phyloP scores from a whole-genome alignment of 23 red algal genomes.

The Agarophyton chilense region DNA sequence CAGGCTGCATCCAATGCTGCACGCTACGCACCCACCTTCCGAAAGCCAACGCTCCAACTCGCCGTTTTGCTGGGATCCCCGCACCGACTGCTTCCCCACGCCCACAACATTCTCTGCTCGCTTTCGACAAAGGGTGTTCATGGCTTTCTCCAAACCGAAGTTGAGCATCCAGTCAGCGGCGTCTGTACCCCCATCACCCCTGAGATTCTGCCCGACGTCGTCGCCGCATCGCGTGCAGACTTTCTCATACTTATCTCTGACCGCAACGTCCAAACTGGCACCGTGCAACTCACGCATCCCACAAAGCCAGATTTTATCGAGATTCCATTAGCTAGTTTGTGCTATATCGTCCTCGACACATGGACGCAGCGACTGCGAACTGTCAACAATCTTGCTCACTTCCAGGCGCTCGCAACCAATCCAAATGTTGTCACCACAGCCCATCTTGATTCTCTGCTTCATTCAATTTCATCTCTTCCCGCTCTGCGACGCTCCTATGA shows the following conservation, averaged over 20 bases:
- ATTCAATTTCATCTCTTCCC: constrained; percentile 32
- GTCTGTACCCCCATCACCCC: constrained; percentile 31
- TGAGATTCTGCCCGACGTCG: constrained; percentile 33
- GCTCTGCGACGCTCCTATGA: constrained; percentile 29
- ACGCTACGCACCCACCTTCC: constrained; percentile 21
- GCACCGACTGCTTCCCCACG: constrained; percentile 32
- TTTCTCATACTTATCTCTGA: constrained; percentile 39
- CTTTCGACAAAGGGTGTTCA: constrained; percentile 50
- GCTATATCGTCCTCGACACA: constrained; percentile 43
- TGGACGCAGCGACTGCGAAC: constrained; percentile 40
- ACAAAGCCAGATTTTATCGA: constrained; percentile 46
- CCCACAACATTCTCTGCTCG: constrained; percentile 30
- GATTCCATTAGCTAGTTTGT: constrained; percentile 22
- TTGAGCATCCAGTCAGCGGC: constrained; percentile 9
- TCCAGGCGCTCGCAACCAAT: constrained; percentile 34
- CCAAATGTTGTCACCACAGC: constrained; percentile 48
- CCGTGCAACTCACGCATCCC: constrained; percentile 32
- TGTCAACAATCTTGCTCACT: background rate
- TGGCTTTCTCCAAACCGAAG: constrained; percentile 55
- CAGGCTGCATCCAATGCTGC: background rate
- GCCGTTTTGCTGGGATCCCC: constrained; percentile 43
- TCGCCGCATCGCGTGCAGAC: constrained; percentile 45
- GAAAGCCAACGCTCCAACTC: constrained; percentile 52
- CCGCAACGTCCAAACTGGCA: constrained; percentile 18
- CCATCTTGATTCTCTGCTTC: constrained; percentile 47